Base-by-base conservation (phyloP, 2,329 filamentous ascomycete genomes). In the Cercospora berteroae region DNA sequence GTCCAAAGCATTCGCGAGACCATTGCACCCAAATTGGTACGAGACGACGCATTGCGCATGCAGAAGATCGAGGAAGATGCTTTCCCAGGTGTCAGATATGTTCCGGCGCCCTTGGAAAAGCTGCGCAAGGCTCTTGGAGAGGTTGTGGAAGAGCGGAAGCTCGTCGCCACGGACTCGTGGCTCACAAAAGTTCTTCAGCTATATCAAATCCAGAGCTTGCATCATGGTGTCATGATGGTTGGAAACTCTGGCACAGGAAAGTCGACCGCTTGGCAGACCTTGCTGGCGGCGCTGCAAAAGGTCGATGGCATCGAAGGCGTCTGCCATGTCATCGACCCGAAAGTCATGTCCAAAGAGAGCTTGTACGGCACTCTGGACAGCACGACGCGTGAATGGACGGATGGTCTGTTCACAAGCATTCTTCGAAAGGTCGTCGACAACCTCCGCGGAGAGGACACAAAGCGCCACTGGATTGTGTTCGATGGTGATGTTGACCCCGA, bases 171-270 rank as follows among this genome's bases (percentile, higher is more conserved):
- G 67, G 94, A 98, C 64, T 89, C 90, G 57, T 99, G 96, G 96
- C 93, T 98, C 88, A 95, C 92, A 66, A 99, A 99, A 82, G 89
- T 96, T 36, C 85, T 99, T 8, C 95, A 99, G 79, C 87, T 99
- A 2, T 98, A 97, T 79, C 95, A 99, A 79, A 99, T 99, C 70
- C 95, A 98, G 80, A 91, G 90, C 72, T 93, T 99, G 67, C 95
- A 99, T 76, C 95, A 99, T 74, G 95, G 95, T 90, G 95, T 99
- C 29, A 99, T 99, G 96, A 98, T 99, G 95, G 95, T 99, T 9
- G 95, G 95, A 70, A 93, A 92, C 76, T 97, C 96, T 31, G 95
- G 96, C n/a, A 91, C 94, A 56, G 96, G 96, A 77, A 99, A 99
- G 82, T 97, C 95, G 48, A 89, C 91, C 1, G 92, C 95, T 5